Percentiles rank a stretch among this genome's conserved stretches.
Conservation (phyloP, 495 filamentous ascomycete genomes). For the Trichocladium uniseriatum region DNA sequence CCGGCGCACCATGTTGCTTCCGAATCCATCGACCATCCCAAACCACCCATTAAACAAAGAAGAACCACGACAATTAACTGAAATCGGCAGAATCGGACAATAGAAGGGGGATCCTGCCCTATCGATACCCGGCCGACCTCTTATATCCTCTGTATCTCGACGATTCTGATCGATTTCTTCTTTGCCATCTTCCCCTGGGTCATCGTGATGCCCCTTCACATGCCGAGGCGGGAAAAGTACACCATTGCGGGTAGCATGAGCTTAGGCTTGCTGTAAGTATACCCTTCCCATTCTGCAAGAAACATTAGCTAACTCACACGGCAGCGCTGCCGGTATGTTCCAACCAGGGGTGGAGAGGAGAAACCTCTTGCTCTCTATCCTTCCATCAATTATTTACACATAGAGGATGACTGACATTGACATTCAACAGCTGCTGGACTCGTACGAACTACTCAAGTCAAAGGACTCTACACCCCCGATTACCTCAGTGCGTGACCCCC, state of each 20-base stretch:
- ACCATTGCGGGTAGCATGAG: constrained; percentile 41
- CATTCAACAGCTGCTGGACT: constrained; percentile 18
- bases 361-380: no score
- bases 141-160: constrained; percentile 17
- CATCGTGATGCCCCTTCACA: constrained; percentile 42
- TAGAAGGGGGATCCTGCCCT: constrained; percentile 12
- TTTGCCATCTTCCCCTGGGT: constrained; percentile 38
- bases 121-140: constrained; percentile 18
- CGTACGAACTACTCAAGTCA: constrained; percentile 14
- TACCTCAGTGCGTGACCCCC: constrained; percentile 8
- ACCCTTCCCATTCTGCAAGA: neutral
- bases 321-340: constrained; percentile 11
- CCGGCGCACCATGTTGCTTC: no score
- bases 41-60: no score
- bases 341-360: no score
- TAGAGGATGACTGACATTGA: no score
- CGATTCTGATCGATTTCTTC: constrained; percentile 37
- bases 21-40: no score
- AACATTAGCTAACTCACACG: neutral
- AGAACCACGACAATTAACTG: no score
- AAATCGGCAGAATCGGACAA: no score
- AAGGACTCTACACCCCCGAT: constrained; percentile 15
- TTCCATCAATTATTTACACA: no score
- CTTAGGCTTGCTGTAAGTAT: constrained; percentile 39
- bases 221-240: constrained; percentile 37